Percentiles rank a stretch among this genome's conserved stretches.
Conservation (phyloP, 768 basidiomycete genomes). For the Boletus edulis region DNA sequence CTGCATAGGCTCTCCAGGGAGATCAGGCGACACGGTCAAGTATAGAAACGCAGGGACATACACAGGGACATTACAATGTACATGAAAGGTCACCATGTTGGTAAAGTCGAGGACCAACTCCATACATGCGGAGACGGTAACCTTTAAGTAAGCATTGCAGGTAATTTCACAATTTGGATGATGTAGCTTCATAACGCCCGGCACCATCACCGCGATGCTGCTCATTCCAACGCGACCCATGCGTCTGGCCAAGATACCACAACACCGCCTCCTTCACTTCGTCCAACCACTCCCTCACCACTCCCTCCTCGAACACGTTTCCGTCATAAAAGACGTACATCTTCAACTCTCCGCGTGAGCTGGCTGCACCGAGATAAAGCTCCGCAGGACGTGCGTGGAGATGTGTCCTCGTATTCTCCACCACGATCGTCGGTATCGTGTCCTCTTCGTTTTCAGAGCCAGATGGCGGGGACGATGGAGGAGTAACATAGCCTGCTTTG, state of each 20-base stretch:
- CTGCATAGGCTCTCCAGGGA: too few species aligned
- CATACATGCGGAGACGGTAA: too few species aligned
- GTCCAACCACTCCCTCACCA: constrained; percentile 46
- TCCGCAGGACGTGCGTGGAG: constrained; percentile 47
- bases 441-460: not conserved
- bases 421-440: constrained; percentile 7
- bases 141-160: too few species aligned
- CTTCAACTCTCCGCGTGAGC: constrained; percentile 30
- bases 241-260: constrained; percentile 29
- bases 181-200: too few species aligned
- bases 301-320: constrained; percentile 42
- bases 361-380: constrained; percentile 42
- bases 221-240: not conserved
- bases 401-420: constrained; percentile 7
- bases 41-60: too few species aligned
- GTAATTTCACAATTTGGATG: too few species aligned
- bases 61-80: too few species aligned
- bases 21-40: too few species aligned
- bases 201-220: not conserved
- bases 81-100: too few species aligned
- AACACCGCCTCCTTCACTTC: constrained; percentile 39
- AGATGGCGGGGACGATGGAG: not conserved
- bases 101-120: too few species aligned
- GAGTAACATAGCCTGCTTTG: constrained; percentile 5
- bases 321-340: constrained; percentile 40